Conservation (phyloP, 805 yeast species). For the Komagataella phaffii region DNA sequence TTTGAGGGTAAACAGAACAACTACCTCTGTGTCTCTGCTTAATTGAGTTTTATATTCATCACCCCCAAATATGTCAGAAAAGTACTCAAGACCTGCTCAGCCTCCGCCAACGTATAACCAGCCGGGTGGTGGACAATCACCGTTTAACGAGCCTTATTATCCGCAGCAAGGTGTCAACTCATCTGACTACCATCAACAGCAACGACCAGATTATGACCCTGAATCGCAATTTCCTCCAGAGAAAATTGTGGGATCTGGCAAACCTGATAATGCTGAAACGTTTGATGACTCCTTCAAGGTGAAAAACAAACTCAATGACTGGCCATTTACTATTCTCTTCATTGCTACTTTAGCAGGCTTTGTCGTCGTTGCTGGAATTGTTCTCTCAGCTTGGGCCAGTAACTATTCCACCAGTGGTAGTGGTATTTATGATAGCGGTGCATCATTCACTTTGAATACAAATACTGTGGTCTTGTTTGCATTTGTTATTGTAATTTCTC, state of each 20-base stretch:
- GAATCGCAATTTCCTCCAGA: not conserved
- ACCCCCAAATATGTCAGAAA: not conserved
- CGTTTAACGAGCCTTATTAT: not conserved
- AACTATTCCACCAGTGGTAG: conserved; percentile 45
- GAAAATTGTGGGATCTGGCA: not conserved
- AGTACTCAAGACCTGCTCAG: not conserved
- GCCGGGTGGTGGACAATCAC: not conserved
- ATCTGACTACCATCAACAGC: not conserved
- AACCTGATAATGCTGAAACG: conserved; percentile 19
- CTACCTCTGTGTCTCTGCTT: not conserved
- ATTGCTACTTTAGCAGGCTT: conserved; percentile 44
- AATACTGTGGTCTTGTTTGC: conserved; percentile 62
- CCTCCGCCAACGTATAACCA: not conserved
- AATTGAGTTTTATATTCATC: not conserved
- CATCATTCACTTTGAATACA: conserved; percentile 53
- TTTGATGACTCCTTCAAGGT: conserved; percentile 63
- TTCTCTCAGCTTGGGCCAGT: conserved; percentile 47
- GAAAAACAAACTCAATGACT: conserved; percentile 55
- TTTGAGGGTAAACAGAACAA: not conserved
- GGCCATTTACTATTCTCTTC: conserved; percentile 48
- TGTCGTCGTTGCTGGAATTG: conserved; percentile 53
- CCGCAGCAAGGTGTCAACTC: not conserved
- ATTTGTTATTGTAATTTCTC: conserved; percentile 46
- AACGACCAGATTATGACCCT: not conserved
- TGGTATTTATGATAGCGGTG: conserved; percentile 40